Base-by-base conservation (phyloP, 2,329 filamentous ascomycete genomes). In the Huntiella bhutanensis region DNA sequence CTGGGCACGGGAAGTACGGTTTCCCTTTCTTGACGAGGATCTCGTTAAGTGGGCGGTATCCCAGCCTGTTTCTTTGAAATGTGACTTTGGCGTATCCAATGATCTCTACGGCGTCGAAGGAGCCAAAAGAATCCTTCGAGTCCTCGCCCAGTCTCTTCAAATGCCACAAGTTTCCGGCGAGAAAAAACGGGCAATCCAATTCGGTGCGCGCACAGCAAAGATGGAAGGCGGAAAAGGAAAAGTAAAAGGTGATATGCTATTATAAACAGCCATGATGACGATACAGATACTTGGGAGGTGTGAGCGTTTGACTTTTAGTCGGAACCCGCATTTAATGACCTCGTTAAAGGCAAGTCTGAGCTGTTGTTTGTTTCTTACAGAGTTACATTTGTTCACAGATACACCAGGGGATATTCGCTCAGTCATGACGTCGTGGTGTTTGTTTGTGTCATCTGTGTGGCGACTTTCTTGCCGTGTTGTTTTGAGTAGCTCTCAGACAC, bases 21-120 rank as follows among this genome's bases (percentile, higher is more conserved):
- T 92, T 57, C 91, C 92, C 0, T 98, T 75, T 56, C 70, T 98
- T 0, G 91, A 96, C 51, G 91, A 98, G 60, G 67, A 73, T 2
- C 71, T 98, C 39, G 77, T 95, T n/a, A 68, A 68, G 19, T 91
- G 86, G 75, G 82, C 83, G 5, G 71, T 96, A 19, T 67, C 66
- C 38, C 66, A 70, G 17, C 81, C 85, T 0, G 79, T 88, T 0
- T 83, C 75, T 71, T 75, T 83, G 49, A 96, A 96, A 59, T 95
- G 86, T 55, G 85, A 88, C 40, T 96, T 95, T 59, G 33, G 16
- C 3, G 55, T 54, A 5, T 59, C 59, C 4, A 57, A 59, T 33
- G 49, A 35, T 4, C 13, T 32, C 3, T 48, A 50, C 37, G 53
- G 39, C 4, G 64, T 88, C 5, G 85, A 93, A 53, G 71, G 82